phyloP scores from a whole-genome alignment of 2,329 filamentous ascomycete genomes.

The Apiospora sp. region DNA sequence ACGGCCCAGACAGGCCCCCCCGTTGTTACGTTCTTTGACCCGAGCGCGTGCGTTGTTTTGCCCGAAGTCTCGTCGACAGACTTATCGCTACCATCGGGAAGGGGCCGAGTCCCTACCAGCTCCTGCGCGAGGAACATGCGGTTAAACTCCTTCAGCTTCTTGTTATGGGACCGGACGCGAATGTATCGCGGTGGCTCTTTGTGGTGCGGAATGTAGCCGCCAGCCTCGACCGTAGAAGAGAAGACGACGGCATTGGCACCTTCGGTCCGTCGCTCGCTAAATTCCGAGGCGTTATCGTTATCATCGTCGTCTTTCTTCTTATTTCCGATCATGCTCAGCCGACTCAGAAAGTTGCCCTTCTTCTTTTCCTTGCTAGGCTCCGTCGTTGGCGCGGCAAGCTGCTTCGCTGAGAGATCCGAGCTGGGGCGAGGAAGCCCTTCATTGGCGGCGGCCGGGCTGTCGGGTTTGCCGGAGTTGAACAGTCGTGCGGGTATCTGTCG shows the following conservation, averaged over 20 bases:
- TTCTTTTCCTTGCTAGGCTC: constrained; percentile 73
- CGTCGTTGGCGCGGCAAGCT: constrained; percentile 39
- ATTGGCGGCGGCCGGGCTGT: constrained; percentile 52
- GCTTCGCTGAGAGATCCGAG: constrained; percentile 46
- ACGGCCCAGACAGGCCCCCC: constrained; percentile 86
- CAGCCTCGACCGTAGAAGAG: constrained; percentile 74
- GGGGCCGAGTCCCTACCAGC: constrained; percentile 63
- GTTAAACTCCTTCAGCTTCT: constrained; percentile 83
- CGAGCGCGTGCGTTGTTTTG: constrained; percentile 32
- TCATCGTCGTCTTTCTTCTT: constrained; percentile 71
- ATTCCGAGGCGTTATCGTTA: constrained; percentile 72
- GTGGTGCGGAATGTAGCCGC: constrained; percentile 83
- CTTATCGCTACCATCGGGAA: constrained; percentile 24
- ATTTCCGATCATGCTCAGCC: constrained; percentile 79
- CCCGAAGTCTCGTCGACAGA: constrained; percentile 32
- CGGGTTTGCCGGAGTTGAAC: constrained; percentile 59
- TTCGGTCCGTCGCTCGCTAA: constrained; percentile 72
- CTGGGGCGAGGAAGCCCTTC: constrained; percentile 51
- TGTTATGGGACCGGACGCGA: constrained; percentile 81
- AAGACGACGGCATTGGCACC: constrained; percentile 86
- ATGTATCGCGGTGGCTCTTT: constrained; percentile 93
- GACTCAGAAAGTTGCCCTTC: constrained; percentile 88
- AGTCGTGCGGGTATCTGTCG: constrained; percentile 53
- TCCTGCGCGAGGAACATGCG: constrained; percentile 92
- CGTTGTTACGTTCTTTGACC: constrained; percentile 49